Base-by-base conservation (phyloP, 306 rosid genomes). In the Gastrolobium villosum region DNA sequence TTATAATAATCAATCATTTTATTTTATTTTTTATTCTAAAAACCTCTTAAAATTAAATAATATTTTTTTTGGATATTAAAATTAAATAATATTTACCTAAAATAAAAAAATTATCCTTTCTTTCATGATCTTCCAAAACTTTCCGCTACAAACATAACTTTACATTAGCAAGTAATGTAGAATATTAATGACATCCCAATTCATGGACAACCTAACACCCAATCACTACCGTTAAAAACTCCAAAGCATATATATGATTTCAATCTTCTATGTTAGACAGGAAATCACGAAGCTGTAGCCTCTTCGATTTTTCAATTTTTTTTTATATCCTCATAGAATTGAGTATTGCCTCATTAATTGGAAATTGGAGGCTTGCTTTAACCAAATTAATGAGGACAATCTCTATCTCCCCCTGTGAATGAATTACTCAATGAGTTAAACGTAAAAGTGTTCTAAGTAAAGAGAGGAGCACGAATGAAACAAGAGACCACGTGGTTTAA, bases 401-500 rank as follows among this genome's bases (percentile, higher is more conserved):
- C 56, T 20, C 60, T 54, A 63, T 72, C 37, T 5, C 2, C 1
- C 5, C 50, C 4, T 5, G 63, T 37, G 61, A 75, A 20, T 62
- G 40, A 75, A 82, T 64, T 5, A 48, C 2, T 34, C 76, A 65
- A 65, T 34, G 36, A 56, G 87, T 39, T 36, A 54, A 82, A 84
- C 9, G 40, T 2, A 49, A 45, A 61, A 75, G 75, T 37, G 81
- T 14, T 63, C 41, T 45, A 69, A 74, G 67, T 28, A 45, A 30
- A 70, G 78, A 80, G 82, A 55, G 35, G 37, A 64, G 44, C 44
- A 15, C 50, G 59, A 88, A 81, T 59, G 66, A 84, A 74, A 69
- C 84, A 73, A 65, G 80, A 76, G 60, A 70, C 44, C 98, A 91
- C 93, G 88, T 94, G 97, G 91, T 20, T 20, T 20, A 20, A 20